Evolutionary conservation across 2,329 filamentous ascomycete genomes (phyloP), one percentile per base, ranked within the genome.

Genomic region (Dactylellina sp.): DNA sequence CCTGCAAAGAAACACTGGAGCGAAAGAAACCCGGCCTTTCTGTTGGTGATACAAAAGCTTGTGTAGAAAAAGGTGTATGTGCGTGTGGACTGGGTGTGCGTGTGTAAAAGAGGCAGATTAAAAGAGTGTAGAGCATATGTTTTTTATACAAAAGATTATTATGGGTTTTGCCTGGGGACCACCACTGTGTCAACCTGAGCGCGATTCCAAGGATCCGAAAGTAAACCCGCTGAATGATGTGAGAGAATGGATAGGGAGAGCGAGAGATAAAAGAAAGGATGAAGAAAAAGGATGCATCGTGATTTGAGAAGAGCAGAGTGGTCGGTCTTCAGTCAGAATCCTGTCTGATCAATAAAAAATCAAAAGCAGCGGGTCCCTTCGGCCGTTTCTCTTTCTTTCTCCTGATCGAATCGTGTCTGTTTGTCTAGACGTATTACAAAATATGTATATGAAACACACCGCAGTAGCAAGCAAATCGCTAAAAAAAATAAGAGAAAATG

Each of bases 371-470:
- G 50, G 46, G 50, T 57, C 60, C 35, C 28, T 56, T 55, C 22
- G 46, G 68, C 60, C 60, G 59, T 72, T 32, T 60, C 49, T 46
- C 35, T 63, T 72, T 62, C 46, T 44, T 57, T 42, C 39, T 63
- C 63, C 55, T 44, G 60, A 72, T 63, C 24, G 60, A 59, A 55
- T 74, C 61, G 70, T 74, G 61, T 74, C 70, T 62, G 49, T 62
- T 44, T 39, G 37, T 57, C 57, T 72, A 74, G 70, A 74, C 70
- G 49, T 66, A 74, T 74, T 74, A 74, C 70, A 74, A 74, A 12
- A 60, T 74, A 61, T 72, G 56, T 74, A 20, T n/a, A 32, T 32
- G 52, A 50, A 53, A 68, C 46, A 68, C 63, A 59, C 53, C 49
- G 55, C 28, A 40, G 25, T 55, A 62, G 50, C 25, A 25, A 11